phyloP scores from a whole-genome alignment of 2,329 filamentous ascomycete genomes.

The Diaporthe australafricana region DNA sequence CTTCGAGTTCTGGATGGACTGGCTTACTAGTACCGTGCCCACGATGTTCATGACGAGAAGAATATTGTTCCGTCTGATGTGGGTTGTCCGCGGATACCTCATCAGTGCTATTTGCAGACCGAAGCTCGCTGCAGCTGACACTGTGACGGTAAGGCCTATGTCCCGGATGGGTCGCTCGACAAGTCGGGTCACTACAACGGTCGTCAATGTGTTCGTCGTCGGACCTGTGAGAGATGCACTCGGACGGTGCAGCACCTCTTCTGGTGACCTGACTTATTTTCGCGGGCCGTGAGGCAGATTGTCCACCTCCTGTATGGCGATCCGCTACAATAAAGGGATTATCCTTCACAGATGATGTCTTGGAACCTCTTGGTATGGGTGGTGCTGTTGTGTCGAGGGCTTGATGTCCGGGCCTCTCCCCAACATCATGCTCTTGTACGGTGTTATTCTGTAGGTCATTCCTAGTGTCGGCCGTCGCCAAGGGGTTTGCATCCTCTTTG shows the following conservation, averaged over 20 bases:
- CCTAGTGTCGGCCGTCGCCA: background rate
- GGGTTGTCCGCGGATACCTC: conserved; percentile 29
- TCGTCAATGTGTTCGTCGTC: conserved; percentile 32
- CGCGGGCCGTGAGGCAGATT: background rate
- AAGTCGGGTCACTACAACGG: conserved; percentile 37
- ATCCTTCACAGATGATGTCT: conserved; percentile 34
- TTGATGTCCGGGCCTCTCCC: background rate
- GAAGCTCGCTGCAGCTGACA: conserved; percentile 37
- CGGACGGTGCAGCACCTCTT: conserved; percentile 18
- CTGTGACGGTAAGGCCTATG: conserved; percentile 41
- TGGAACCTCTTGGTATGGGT: background rate
- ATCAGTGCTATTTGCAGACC: background rate
- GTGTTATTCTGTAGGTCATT: background rate
- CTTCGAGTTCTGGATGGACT: background rate
- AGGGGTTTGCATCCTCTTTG: conserved; percentile 17
- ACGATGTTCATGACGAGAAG: background rate
- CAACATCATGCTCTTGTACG: background rate
- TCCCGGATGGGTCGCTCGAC: conserved; percentile 40
- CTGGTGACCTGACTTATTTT: conserved; percentile 4
- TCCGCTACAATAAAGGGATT: conserved; percentile 43
- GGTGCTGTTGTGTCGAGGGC: background rate
- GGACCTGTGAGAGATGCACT: conserved; percentile 33
- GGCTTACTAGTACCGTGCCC: background rate
- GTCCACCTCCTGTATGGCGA: conserved; percentile 30
- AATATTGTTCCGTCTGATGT: conserved; percentile 28